Evolutionary conservation across 345 rosid genomes (phyloP), one percentile per base, ranked within the genome.

Genomic region (Clausena lansium): DNA sequence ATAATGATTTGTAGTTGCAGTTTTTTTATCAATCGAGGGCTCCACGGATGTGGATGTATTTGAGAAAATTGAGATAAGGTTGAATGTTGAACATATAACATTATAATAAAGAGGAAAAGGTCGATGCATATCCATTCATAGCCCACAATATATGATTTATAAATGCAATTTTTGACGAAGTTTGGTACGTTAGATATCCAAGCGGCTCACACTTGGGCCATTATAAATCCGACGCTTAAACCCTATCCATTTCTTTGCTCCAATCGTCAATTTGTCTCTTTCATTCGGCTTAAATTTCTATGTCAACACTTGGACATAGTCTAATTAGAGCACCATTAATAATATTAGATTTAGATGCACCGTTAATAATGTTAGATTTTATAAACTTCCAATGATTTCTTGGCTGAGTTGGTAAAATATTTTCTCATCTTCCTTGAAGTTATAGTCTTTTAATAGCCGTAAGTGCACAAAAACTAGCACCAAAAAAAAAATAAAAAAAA

Each of bases 171-270:
- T 3, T 39, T 60, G 13, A 62, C n/a, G 45, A 76, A 81, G 80
- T 81, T 76, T 72, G 78, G 80, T 77, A 65, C 14, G 70, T 71
- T 47, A 35, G 45, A 61, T 50, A 50, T 33, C 39, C 45, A 59
- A 67, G 76, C 52, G 76, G 77, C 75, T 17, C 76, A 52, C 63
- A 62, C 55, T 36, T 24, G 71, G 67, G 55, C 52, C 72, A 62
- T 62, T 41, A 7, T 0, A 52, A 15, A 5, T 58, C 28, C 24
- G 63, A 58, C 5, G 58, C 57, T 68, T 25, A 57, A 72, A 35
- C 52, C 65, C 75, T 57, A 57, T 72, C 65, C 8, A 54, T 72
- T 35, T 54, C 30, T 22, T n/a, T 22, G 45, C 22, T 27, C 52
- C n/a, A 69, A 57, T 39, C 65, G 30, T 71, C 19, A 55, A 22